A percentile compares a stretch with the other conserved stretches of the same genome.
phyloP scores from a whole-genome alignment of 352 stramenopile species.

The Hyaloperonospora arabidopsidis region DNA sequence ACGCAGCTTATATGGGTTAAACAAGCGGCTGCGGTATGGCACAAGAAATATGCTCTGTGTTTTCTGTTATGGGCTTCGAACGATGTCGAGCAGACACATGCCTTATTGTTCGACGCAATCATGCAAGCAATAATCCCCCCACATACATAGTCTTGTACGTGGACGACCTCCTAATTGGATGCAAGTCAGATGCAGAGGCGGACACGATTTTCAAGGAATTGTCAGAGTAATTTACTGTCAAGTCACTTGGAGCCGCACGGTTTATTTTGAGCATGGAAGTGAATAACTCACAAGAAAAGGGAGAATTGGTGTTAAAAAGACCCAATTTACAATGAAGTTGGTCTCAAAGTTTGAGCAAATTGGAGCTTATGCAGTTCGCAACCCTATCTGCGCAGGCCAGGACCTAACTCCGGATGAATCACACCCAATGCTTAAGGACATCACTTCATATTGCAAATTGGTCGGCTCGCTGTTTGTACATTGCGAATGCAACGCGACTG shows the following conservation, averaged over 20 bases:
- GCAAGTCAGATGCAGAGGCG: neutral
- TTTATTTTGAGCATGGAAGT: constrained; percentile 16
- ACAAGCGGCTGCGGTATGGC: constrained; percentile 26
- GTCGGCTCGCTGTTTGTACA: constrained; percentile 16
- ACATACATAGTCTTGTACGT: neutral
- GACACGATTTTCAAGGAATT: neutral
- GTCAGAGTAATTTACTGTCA: constrained; percentile 9
- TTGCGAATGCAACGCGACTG: constrained; percentile 15
- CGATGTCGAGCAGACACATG: neutral
- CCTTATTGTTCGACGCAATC: neutral
- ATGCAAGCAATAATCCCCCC: neutral
- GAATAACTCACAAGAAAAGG: neutral
- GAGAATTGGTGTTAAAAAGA: constrained; percentile 1
- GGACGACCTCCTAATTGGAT: neutral
- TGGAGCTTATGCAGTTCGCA: constrained; percentile 1
- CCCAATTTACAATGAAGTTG: constrained; percentile 10
- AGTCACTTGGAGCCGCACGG: constrained; percentile 6
- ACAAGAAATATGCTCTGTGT: constrained; percentile 17
- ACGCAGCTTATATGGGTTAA: constrained; percentile 30
- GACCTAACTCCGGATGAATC: neutral
- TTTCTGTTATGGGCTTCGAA: constrained; percentile 4
- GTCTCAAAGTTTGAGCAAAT: constrained; percentile 1
- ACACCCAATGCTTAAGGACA: neutral
- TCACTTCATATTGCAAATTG: constrained; percentile 7
- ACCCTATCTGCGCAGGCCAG: constrained; percentile 6